A percentile compares a stretch with the other conserved stretches of the same genome.
phyloP scores from a whole-genome alignment of 305 asterid species.

The Solanum hybrid region DNA sequence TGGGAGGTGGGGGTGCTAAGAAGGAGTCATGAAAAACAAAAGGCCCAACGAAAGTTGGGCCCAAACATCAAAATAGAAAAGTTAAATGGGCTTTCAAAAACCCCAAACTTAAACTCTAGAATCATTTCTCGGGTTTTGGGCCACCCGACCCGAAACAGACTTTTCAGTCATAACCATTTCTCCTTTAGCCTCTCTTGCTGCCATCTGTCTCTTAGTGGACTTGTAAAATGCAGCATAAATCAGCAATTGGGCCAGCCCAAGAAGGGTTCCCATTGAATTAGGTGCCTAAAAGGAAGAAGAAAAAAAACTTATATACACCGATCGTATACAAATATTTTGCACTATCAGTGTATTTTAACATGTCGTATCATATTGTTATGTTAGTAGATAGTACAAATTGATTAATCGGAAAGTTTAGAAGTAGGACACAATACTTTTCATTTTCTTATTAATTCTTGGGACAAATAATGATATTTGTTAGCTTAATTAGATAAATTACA shows the following conservation, averaged over 20 bases:
- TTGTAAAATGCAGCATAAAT: conserved; percentile 59
- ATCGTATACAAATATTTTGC: background rate
- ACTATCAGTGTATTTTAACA: background rate
- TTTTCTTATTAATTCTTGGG: background rate
- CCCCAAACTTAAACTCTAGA: background rate
- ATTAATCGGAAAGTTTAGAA: background rate
- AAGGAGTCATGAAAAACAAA: background rate
- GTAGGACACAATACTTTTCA: background rate
- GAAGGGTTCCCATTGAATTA: conserved; percentile 50
- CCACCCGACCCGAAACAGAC: background rate
- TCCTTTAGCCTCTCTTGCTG: conserved; percentile 32
- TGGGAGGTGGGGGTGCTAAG: background rate
- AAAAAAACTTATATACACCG: background rate
- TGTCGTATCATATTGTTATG: background rate
- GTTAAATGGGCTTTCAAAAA: background rate
- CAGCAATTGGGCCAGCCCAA: conserved; percentile 63
- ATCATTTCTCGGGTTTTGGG: conserved; percentile 7
- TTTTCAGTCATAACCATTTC: conserved; percentile 38
- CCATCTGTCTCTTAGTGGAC: conserved; percentile 46
- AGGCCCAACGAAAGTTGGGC: background rate
- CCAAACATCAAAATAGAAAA: background rate
- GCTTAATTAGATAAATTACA: background rate
- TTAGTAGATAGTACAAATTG: background rate
- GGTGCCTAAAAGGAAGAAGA: conserved; percentile 38
- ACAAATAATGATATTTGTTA: background rate